These are phyloP conservation scores for Silene uniflora DNA, from an alignment of 148 eudicot genomes.

Conservation along the genomic window DNA sequence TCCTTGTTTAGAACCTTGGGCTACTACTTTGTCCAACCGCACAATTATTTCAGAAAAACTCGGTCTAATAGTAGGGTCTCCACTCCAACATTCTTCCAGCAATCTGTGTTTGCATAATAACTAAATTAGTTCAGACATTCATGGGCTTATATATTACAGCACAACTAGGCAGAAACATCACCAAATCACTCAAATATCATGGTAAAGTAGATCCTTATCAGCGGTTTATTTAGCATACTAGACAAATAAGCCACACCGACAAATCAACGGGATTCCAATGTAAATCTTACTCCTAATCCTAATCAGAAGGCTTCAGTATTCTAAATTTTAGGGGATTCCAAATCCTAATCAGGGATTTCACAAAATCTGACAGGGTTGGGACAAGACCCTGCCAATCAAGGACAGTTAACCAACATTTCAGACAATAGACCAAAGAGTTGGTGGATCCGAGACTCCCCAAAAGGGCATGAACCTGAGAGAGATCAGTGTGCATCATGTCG, in stretches of 20 bases:
- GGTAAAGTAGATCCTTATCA: background rate
- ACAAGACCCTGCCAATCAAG: background rate
- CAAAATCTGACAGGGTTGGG: background rate
- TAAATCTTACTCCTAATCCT: background rate
- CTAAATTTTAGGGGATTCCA: background rate
- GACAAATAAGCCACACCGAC: background rate
- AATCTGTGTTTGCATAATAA: constrained; percentile 39
- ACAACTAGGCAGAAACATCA: background rate
- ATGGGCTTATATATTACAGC: background rate
- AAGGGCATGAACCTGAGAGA: background rate
- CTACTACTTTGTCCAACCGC: constrained; percentile 71
- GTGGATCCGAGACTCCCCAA: background rate
- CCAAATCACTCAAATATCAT: background rate
- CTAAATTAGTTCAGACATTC: constrained; percentile 3
- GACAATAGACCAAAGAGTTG: background rate
- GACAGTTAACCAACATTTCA: background rate
- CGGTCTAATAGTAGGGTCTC: constrained; percentile 49
- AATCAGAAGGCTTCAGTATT: background rate
- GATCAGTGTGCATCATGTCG: background rate
- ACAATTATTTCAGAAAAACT: constrained; percentile 65
- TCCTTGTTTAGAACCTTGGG: constrained; percentile 72
- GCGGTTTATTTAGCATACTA: background rate
- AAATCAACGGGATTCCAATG: background rate
- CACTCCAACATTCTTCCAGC: constrained; percentile 84
- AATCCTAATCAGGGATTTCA: background rate